Base-by-base conservation (phyloP, 2,329 filamentous ascomycete species). In the Stagonosporopsis cucurbitacearum region DNA sequence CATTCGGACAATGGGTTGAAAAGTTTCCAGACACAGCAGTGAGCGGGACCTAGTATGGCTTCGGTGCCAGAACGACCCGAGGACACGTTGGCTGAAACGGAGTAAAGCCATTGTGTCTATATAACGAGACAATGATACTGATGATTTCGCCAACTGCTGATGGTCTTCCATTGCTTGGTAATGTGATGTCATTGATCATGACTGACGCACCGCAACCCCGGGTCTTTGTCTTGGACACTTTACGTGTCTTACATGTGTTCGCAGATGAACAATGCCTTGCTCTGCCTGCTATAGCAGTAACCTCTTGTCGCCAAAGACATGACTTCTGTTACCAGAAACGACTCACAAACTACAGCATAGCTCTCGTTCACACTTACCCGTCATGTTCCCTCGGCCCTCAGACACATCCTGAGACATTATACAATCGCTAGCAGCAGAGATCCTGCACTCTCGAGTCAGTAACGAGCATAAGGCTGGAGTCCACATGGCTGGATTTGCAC, bases 121-220 rank as follows among this genome's bases (percentile, higher is more conserved):
- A 32, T 56, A 56, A 56, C 37, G 47, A 56, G 53, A 50, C 53
- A 56, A 56, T 56, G 53, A 56, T 53, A 56, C 19, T 51, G 47
- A 56, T 56, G 53, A 56, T 20, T 56, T 51, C 43, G 53, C 53
- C 53, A 56, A 42, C 5, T 12, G 7, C 9, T 11, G 2, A 17
- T 30, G 42, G n/a, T 15, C 23, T 39, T 22, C 11, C 50, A 17
- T 19, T 48, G 17, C 35, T 39, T 32, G 12, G 30, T 13, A n/a
- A 30, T 15, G 42, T 35, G 26, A 23, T 28, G 28, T 35, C 30
- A 35, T 35, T 33, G 8, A 28, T 4, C 11, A 7, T n/a, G n/a
- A n/a, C 4, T 23, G 19, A 32, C 13, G 30, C 12, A 12, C 19
- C 28, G 7, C 35, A 37, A 4, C 35, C 35, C 17, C n/a, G 3